Evolutionary conservation across 495 filamentous ascomycete genomes (phyloP).

Genomic region (Tuber magnatum): DNA sequence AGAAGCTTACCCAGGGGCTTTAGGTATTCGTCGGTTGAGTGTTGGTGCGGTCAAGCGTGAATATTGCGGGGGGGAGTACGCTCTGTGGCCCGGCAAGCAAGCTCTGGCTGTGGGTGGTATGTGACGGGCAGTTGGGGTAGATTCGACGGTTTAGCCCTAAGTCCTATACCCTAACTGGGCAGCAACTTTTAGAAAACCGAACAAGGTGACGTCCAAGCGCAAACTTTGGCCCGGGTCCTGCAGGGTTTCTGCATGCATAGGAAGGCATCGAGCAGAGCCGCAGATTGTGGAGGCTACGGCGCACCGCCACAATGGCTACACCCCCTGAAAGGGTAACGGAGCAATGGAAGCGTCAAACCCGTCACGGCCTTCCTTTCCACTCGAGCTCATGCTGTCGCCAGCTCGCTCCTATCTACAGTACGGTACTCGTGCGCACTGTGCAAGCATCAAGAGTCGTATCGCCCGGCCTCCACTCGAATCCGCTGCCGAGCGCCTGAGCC

Average conservation of each 20-base stretch:
- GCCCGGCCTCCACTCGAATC: no score
- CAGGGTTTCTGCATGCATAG: background rate
- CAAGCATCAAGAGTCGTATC: no score
- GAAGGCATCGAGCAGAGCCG: background rate
- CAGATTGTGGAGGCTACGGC: background rate
- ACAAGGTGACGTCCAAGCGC: background rate
- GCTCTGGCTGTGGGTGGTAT: constrained; percentile 30
- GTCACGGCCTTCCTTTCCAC: background rate
- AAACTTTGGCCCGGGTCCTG: background rate
- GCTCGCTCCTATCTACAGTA: background rate
- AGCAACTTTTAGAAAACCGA: background rate
- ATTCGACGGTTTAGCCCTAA: constrained; percentile 15
- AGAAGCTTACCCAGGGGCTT: background rate
- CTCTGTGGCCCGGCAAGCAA: constrained; percentile 4
- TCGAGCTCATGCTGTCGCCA: background rate
- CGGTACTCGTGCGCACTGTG: background rate
- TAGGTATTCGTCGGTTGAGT: constrained; percentile 11
- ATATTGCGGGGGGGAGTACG: constrained; percentile 11
- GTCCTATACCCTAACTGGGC: background rate
- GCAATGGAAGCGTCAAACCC: background rate
- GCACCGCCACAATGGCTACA: background rate
- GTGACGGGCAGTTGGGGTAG: constrained; percentile 28
- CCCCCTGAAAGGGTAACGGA: background rate
- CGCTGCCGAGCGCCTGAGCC: background rate
- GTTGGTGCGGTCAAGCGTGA: background rate